A percentile compares a stretch with the other conserved stretches of the same genome.
Conservation (phyloP, 345 rosid species). For the Arabis hirsuta region DNA sequence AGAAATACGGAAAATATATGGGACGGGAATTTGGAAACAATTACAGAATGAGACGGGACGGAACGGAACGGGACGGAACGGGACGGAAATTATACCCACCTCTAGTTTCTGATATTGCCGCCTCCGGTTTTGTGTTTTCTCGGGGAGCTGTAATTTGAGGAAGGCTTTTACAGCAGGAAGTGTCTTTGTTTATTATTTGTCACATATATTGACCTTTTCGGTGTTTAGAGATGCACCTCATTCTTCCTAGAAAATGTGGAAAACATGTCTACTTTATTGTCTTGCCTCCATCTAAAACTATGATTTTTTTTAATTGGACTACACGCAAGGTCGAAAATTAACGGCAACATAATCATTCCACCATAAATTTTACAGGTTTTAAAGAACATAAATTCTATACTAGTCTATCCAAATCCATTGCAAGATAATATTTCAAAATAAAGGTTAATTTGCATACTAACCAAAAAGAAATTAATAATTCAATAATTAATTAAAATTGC, state of each 20-base stretch:
- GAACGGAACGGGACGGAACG: too few species aligned
- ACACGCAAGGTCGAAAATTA: not conserved
- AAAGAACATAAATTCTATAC: not conserved
- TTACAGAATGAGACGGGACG: too few species aligned
- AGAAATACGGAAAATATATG: too few species aligned
- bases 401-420: not conserved
- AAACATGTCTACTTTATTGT: constrained; percentile 18
- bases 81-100: too few species aligned
- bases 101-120: not conserved
- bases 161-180: constrained; percentile 13
- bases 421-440: not conserved
- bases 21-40: too few species aligned
- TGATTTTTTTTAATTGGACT: not conserved
- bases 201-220: constrained; percentile 7
- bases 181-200: constrained; percentile 1
- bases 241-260: constrained; percentile 23
- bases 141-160: constrained; percentile 31
- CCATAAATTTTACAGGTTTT: not conserved
- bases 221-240: not conserved
- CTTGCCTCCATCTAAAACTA: not conserved
- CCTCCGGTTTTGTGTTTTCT: not conserved
- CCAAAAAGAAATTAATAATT: too few species aligned
- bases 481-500: too few species aligned
- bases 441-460: too few species aligned
- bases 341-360: not conserved